phyloP scores from a whole-genome alignment of 1,284 basidiomycete genomes.

The Microbotryum saponariae region DNA sequence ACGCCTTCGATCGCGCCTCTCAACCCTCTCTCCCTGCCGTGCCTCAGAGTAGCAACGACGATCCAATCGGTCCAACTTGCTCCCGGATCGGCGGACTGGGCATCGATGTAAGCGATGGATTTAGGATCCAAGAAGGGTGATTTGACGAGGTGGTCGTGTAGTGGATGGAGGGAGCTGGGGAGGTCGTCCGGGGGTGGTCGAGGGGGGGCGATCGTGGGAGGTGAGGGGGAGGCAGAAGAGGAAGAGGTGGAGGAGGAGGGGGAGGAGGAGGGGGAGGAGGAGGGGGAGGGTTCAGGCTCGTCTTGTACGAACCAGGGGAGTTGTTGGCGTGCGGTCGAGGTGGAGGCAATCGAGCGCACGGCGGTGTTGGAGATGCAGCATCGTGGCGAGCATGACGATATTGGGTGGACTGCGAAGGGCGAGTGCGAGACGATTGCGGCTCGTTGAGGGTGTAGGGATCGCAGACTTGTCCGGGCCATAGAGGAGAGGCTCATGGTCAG shows the following conservation, averaged over 20 bases:
- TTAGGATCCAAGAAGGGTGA: conserved; percentile 35
- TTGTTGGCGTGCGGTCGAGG: too few relatives aligned
- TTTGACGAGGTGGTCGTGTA: conserved; percentile 31
- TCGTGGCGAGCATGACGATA: too few relatives aligned
- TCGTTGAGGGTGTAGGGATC: too few relatives aligned
- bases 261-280: not conserved
- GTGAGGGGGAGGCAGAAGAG: not conserved
- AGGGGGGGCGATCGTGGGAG: conserved; percentile 18
- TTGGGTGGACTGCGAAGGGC: too few relatives aligned
- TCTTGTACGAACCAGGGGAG: too few relatives aligned
- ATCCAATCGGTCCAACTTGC: conserved; percentile 37
- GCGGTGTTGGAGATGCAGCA: too few relatives aligned
- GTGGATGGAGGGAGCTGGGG: conserved; percentile 22
- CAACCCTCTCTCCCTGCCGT: conserved; percentile 34
- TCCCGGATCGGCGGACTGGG: conserved; percentile 30
- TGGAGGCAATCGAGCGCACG: too few relatives aligned
- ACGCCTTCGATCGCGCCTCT: conserved; percentile 35
- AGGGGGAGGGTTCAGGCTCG: too few relatives aligned
- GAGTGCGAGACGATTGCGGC: too few relatives aligned
- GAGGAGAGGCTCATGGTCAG: too few relatives aligned
- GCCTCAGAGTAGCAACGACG: conserved; percentile 28
- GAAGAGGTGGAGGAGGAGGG: not conserved
- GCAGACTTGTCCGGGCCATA: too few relatives aligned
- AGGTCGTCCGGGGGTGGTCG: conserved; percentile 30
- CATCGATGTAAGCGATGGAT: conserved; percentile 34